Percentiles rank a stretch among this genome's conserved stretches.
These are phyloP conservation scores for Yarrowia sp. DNA, from an alignment of 805 yeast genomes.

Conservation along the genomic window DNA sequence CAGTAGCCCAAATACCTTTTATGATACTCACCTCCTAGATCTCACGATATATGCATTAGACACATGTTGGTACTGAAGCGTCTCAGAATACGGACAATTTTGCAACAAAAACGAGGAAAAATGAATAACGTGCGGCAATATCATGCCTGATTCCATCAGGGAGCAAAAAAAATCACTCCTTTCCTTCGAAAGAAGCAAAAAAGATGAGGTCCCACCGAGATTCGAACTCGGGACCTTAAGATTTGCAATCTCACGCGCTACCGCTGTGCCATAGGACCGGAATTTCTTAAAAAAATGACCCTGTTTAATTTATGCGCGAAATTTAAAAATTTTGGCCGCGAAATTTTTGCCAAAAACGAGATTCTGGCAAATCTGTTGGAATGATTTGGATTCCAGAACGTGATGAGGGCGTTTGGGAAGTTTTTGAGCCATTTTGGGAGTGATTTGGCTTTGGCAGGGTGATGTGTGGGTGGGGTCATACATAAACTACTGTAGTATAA, in stretches of 20 bases:
- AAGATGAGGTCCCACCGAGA: constrained; percentile 23
- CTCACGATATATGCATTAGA: not conserved
- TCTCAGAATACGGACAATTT: too few relatives aligned
- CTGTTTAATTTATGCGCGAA: not conserved
- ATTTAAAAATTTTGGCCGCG: not conserved
- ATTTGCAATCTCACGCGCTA: constrained; percentile 25
- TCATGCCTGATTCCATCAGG: too few relatives aligned
- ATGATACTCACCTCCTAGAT: not conserved
- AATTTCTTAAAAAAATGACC: not conserved
- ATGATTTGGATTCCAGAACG: too few relatives aligned
- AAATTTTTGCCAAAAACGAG: not conserved
- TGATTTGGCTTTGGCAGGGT: too few relatives aligned
- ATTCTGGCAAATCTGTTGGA: too few relatives aligned
- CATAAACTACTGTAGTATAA: too few relatives aligned
- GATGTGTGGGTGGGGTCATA: too few relatives aligned
- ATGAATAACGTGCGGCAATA: too few relatives aligned
- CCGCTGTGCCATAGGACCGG: constrained; percentile 25
- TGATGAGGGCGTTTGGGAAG: too few relatives aligned
- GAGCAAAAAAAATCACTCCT: not conserved
- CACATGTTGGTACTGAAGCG: not conserved
- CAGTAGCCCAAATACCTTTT: not conserved
- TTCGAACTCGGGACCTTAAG: constrained; percentile 25
- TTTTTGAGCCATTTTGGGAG: too few relatives aligned
- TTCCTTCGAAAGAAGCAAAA: not conserved
- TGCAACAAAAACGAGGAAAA: not conserved